Evolutionary conservation across 805 yeast species (phyloP).

Genomic region (Candida pini): DNA sequence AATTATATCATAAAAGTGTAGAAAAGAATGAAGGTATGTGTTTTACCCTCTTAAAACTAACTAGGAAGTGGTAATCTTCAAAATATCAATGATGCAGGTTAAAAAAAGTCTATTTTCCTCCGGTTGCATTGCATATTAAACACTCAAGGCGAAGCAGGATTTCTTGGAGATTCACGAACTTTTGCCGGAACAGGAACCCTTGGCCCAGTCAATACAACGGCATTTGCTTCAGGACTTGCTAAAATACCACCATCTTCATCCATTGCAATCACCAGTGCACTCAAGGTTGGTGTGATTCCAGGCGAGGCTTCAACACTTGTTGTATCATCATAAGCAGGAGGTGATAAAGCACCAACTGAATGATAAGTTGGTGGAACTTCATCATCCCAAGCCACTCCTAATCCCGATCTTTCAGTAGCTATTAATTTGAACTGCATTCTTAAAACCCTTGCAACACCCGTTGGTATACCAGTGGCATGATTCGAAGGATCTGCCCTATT

Average conservation of each 20-base stretch:
- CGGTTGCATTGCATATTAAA: too few species aligned
- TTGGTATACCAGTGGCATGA: slow-evolving; percentile 59
- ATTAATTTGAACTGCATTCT: slow-evolving; percentile 89
- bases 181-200: slow-evolving; percentile 9
- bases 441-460: slow-evolving; percentile 92
- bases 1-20: too few species aligned
- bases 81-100: too few species aligned
- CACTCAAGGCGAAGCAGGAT: not conserved
- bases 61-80: too few species aligned
- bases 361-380: slow-evolving; percentile 97
- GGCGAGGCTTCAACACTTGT: not conserved
- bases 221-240: slow-evolving; percentile 3
- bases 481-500: slow-evolving; percentile 24
- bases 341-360: slow-evolving; percentile 75
- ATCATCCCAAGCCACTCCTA: slow-evolving; percentile 98
- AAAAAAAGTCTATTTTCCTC: too few species aligned
- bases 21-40: too few species aligned
- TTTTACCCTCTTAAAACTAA: too few species aligned
- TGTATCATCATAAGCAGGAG: slow-evolving; percentile 66
- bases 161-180: slow-evolving; percentile 3
- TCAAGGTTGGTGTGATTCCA: slow-evolving; percentile 11
- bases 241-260: slow-evolving; percentile 4
- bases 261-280: slow-evolving; percentile 20
- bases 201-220: slow-evolving; percentile 14
- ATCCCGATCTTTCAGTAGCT: slow-evolving; percentile 85